A percentile compares a stretch with the other conserved stretches of the same genome.
Conservation (phyloP, 805 yeast species). For the Barnettozyma pratensis region DNA sequence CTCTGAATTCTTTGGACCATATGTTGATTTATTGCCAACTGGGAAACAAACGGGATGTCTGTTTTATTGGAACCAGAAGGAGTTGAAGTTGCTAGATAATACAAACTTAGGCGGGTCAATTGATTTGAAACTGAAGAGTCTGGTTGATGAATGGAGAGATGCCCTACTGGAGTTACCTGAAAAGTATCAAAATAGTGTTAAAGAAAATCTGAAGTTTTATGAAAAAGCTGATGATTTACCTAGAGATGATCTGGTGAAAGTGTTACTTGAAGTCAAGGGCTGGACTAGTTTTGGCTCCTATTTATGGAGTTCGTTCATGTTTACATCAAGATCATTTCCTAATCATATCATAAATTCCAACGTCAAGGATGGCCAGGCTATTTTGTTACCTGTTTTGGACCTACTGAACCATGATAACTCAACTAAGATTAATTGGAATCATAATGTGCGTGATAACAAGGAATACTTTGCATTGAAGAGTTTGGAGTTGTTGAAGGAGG, state of each 20-base stretch:
- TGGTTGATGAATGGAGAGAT: slow-evolving; percentile 60
- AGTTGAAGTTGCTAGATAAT: slow-evolving; percentile 48
- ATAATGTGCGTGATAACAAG: slow-evolving; percentile 8
- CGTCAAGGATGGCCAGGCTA: slow-evolving; percentile 41
- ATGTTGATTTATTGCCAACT: slow-evolving; percentile 47
- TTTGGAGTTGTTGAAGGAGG: slow-evolving; percentile 13
- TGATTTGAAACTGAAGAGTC: slow-evolving; percentile 36
- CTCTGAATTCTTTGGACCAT: slow-evolving; percentile 33
- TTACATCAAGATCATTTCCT: slow-evolving; percentile 81
- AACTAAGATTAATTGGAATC: slow-evolving; percentile 64
- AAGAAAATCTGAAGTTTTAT: slow-evolving; percentile 16
- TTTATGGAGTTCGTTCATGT: slow-evolving; percentile 68
- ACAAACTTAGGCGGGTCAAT: slow-evolving; percentile 61
- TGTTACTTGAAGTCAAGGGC: slow-evolving; percentile 17
- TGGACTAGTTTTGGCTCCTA: slow-evolving; percentile 69
- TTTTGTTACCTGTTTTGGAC: slow-evolving; percentile 77
- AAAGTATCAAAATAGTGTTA: slow-evolving; percentile 1
- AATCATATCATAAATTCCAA: slow-evolving; percentile 34
- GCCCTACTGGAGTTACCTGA: slow-evolving; percentile 11
- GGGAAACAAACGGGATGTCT: slow-evolving; percentile 44
- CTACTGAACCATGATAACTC: slow-evolving; percentile 66
- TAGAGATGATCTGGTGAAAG: slow-evolving; percentile 16
- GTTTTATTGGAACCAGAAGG: slow-evolving; percentile 53
- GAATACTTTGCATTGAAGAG: slow-evolving; percentile 20
- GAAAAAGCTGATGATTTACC: slow-evolving; percentile 12